Evolutionary conservation across 1,284 basidiomycete species (phyloP).

Genomic region (Hymenochaete sp.): DNA sequence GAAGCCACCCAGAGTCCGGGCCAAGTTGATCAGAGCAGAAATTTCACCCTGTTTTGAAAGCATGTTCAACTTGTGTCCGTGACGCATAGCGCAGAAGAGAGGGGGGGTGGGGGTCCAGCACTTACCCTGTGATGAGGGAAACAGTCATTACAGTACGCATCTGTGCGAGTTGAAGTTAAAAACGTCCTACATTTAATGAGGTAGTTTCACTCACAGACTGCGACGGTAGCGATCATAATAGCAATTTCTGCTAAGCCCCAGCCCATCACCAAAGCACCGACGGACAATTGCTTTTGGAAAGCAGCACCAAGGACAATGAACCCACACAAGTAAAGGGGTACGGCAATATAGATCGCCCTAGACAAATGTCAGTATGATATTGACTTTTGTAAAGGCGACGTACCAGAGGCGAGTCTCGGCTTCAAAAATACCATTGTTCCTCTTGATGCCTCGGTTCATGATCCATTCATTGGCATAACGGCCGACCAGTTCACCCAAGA

Average conservation of each 20-base stretch:
- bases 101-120: too few relatives aligned
- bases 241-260: constrained; percentile 58
- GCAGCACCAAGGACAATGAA: constrained; percentile 53
- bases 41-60: constrained; percentile 39
- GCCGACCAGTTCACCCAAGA: constrained; percentile 63
- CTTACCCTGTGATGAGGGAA: constrained; percentile 42
- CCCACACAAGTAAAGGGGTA: constrained; percentile 56
- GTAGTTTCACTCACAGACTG: constrained; percentile 38
- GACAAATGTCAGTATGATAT: background rate
- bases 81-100: too few relatives aligned
- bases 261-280: constrained; percentile 51
- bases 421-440: constrained; percentile 62
- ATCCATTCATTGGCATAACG: constrained; percentile 63
- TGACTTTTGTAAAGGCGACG: constrained; percentile 18
- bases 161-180: constrained; percentile 15
- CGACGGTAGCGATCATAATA: constrained; percentile 59
- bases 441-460: constrained; percentile 44
- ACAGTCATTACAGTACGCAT: constrained; percentile 39
- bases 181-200: background rate
- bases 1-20: constrained; percentile 51
- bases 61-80: background rate
- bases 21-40: constrained; percentile 50
- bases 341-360: constrained; percentile 58
- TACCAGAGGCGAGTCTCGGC: constrained; percentile 64
- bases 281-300: constrained; percentile 47